Percentiles rank a stretch among this genome's conserved stretches.
These are phyloP conservation scores for Cladobotryum mycophilum DNA, from an alignment of 2,329 filamentous ascomycete species.

Conservation along the genomic window DNA sequence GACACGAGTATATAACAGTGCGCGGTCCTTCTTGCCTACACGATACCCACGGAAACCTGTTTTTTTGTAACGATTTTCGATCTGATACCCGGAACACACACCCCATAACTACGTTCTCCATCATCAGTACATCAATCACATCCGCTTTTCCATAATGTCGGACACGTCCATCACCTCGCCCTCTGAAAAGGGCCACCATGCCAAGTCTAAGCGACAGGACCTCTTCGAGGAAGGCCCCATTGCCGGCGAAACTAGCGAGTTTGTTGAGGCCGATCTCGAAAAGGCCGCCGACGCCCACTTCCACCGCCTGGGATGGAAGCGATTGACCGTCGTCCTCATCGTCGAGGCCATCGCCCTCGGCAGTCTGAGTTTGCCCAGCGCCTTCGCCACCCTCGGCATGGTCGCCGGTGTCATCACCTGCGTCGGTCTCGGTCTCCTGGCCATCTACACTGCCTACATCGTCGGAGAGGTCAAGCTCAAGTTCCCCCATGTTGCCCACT, in stretches of 20 bases:
- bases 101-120: background rate
- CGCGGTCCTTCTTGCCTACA: background rate
- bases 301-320: conserved; percentile 50
- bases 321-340: conserved; percentile 48
- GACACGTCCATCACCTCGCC: conserved; percentile 9
- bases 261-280: conserved; percentile 36
- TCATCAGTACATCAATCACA: background rate
- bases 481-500: conserved; percentile 54
- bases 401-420: conserved; percentile 39
- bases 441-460: conserved; percentile 43
- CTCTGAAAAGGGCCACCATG: conserved; percentile 10
- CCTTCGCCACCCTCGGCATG: conserved; percentile 50
- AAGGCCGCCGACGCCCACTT: conserved; percentile 43
- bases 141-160: conserved; percentile 1
- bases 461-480: conserved; percentile 44
- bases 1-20: background rate
- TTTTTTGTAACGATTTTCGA: background rate
- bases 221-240: conserved; percentile 20
- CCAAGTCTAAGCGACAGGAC: conserved; percentile 13
- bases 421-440: conserved; percentile 37
- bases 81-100: background rate
- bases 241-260: conserved; percentile 33
- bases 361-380: conserved; percentile 43
- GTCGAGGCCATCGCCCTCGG: conserved; percentile 53
- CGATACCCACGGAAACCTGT: background rate